Conservation (phyloP, 2,329 filamentous ascomycete genomes). For the Apiospora kogelbergensis region DNA sequence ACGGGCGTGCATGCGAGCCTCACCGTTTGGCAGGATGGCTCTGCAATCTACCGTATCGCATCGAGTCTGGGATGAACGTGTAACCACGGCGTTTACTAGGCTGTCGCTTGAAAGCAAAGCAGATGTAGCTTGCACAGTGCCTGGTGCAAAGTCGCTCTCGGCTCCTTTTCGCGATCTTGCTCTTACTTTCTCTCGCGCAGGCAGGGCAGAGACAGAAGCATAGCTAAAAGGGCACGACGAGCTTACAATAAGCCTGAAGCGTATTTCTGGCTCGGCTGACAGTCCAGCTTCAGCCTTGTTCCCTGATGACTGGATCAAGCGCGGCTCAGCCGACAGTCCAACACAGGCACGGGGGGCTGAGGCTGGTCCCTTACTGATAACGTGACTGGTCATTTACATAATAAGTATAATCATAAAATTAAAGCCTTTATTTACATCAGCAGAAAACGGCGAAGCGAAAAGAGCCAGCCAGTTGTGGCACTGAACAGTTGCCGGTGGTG, state of each 20-base stretch:
- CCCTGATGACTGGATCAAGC: background rate
- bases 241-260: background rate
- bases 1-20: background rate
- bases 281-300: background rate
- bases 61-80: background rate
- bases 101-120: background rate
- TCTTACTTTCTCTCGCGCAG: background rate
- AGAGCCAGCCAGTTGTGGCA: background rate
- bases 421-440: background rate
- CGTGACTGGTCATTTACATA: no score
- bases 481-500: background rate
- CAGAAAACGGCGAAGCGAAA: background rate
- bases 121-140: background rate
- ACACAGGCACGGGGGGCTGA: background rate
- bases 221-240: no score
- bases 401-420: no score
- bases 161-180: no score
- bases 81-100: background rate
- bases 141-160: background rate
- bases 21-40: background rate
- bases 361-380: background rate
- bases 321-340: background rate
- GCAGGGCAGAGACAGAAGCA: background rate
- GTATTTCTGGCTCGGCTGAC: background rate
- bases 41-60: background rate